These are phyloP conservation scores for Trichoderma harzianum DNA, from an alignment of 2,329 filamentous ascomycete species.

Conservation along the genomic window DNA sequence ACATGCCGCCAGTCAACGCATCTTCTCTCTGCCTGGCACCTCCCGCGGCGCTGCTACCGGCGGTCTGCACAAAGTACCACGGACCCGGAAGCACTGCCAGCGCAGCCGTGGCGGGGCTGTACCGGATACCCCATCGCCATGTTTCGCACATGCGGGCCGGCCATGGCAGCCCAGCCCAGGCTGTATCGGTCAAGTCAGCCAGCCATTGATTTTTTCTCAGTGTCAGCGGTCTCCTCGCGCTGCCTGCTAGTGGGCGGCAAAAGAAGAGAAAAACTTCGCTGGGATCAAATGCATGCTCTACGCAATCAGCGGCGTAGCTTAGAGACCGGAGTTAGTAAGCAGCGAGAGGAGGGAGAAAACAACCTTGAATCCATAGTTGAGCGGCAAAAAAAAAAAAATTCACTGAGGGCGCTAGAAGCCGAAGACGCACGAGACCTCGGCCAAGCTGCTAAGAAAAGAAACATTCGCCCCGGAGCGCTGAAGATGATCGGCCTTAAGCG, in stretches of 20 bases:
- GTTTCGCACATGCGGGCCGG: background rate
- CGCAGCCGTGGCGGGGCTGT: conserved; percentile 8
- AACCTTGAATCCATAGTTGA: background rate
- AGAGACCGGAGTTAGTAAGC: background rate
- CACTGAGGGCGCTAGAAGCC: background rate
- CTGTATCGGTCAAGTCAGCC: background rate
- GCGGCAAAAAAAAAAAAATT: background rate
- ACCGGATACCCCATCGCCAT: conserved; percentile 9
- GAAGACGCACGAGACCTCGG: background rate
- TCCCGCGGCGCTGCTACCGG: conserved; percentile 5
- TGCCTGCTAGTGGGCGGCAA: background rate
- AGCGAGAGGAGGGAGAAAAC: background rate
- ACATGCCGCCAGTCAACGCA: background rate
- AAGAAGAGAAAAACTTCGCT: background rate
- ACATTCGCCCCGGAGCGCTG: background rate
- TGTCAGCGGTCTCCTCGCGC: background rate
- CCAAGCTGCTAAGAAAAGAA: background rate
- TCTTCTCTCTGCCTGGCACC: background rate
- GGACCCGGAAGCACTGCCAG: conserved; percentile 15
- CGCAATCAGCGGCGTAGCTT: background rate
- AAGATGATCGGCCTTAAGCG: conserved; percentile 7
- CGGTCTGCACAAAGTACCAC: conserved; percentile 16
- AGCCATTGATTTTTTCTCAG: background rate
- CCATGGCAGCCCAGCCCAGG: background rate
- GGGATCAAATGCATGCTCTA: background rate